Base-by-base conservation (phyloP, 2,329 filamentous ascomycete species). In the Fusarium napiforme region DNA sequence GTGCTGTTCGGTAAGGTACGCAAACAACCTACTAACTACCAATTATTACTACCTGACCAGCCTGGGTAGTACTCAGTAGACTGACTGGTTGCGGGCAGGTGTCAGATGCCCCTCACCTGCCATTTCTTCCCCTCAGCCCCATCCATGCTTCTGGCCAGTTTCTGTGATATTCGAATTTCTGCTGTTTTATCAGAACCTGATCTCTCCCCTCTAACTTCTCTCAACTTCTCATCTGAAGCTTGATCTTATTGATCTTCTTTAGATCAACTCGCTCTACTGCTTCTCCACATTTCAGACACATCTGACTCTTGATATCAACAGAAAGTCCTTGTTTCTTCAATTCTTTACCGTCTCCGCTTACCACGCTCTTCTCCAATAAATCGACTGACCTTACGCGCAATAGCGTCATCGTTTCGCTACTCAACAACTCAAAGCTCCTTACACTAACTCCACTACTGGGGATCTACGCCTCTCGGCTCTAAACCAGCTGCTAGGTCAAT, bases 381-480 rank as follows among this genome's bases (percentile, higher is more conserved):
- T 76, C 73, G 71, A 68, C 76, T 72, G 76, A 77, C 73, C 63
- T 74, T 68, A 69, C 71, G 67, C 73, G 64, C 75, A 55, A 76
- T 78, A 78, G 76, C 76, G 76, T 77, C 76, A 78, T 78, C 69
- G 69, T 71, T 75, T 56, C 64, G 60, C 70, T 75, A 49, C 59
- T 52, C 57, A 46, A 71, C 66, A 70, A 57, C 60, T 69, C 67
- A 71, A 75, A 78, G 76, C 76, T 76, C 64, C 70, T 45, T 71
- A 60, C 70, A 56, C 77, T 73, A 78, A 76, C 75, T 77, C 76
- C 76, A 78, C 75, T 60, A 59, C 67, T 71, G 69, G 76, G 65
- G 75, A 78, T 77, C 75, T 66, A 74, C 70, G 47, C 69, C 72
- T 73, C 60, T 69, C 64, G 65, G 58, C 59, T 66, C 60, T 69